Evolutionary conservation across 2,329 filamentous ascomycete species (phyloP), one percentile per base, ranked within the genome.

Genomic region (Cyanodermella asteris): DNA sequence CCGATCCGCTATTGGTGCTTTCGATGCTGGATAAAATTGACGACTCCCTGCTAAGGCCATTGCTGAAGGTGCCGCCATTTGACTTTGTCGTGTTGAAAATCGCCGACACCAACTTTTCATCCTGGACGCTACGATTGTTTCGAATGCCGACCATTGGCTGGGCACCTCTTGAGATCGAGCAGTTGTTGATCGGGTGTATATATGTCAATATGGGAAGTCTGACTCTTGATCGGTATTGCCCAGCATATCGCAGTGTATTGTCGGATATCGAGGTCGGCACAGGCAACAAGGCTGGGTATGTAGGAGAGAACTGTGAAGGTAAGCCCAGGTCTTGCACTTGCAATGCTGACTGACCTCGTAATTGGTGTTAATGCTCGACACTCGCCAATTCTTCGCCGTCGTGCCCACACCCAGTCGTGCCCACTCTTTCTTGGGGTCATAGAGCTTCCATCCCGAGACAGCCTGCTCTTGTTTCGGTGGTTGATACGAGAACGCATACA

Each of bases 161-260:
- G 4, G 84, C 91, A 42, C 81, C 91, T 43, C 87, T 65, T 2
- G 84, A 93, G 34, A 97, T 91, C 13, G 82, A 87, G 47, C 87
- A 94, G 45, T 91, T 91, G 45, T 94, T 97, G 39, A 93, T 61
- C 0, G 80, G 78, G 46, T 97, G 87, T n/a, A 93, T 66, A 47
- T 97, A 97, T 13, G 81, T 81, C 19, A 97, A 55, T 4, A 72
- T 75, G 2, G 87, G 87, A 46, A 97, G 82, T 31, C 87, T 72
- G 34, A 73, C 70, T 31, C 82, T 68, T 1, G 87, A 94, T 25
- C 87, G 74, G 49, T 91, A 94, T 33, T 71, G 66, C 30, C 72
- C 75, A 14, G 82, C 87, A 43, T 97, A 91, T 42, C 91, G 91
- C 24, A 97, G 64, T 23, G 84, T 81, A 41, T 87, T 93, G 49